These are phyloP conservation scores for Crithidia fasciculata DNA, from an alignment of 208 protist species.

Conservation along the genomic window DNA sequence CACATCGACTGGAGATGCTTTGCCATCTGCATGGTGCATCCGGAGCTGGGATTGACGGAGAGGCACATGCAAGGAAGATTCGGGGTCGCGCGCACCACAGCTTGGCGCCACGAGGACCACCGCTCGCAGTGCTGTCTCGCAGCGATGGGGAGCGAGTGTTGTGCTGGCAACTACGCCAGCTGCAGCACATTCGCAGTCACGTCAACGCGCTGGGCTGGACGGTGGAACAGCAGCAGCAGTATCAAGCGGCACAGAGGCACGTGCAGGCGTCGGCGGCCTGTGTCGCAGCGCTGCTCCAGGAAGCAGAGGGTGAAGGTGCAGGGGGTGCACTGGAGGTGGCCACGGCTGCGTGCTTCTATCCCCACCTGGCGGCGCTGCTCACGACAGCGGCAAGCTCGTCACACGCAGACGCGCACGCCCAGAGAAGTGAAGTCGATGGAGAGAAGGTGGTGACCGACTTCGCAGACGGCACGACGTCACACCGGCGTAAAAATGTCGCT, in stretches of 20 bases:
- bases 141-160: constrained; percentile 20
- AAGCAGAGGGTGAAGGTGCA: neutral
- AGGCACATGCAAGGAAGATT: neutral
- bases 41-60: too few species aligned
- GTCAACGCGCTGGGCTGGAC: constrained; percentile 21
- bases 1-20: constrained; percentile 9
- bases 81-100: neutral
- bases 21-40: neutral
- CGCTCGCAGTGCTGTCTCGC: neutral
- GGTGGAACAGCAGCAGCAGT: constrained; percentile 21
- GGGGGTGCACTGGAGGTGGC: constrained; percentile 4
- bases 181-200: constrained; percentile 11
- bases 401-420: neutral
- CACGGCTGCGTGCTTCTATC: constrained; percentile 32
- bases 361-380: constrained; percentile 6
- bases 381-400: neutral
- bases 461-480: neutral
- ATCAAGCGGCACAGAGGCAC: constrained; percentile 1
- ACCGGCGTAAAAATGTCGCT: neutral
- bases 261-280: neutral
- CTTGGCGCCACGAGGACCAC: neutral
- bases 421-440: neutral
- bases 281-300: neutral
- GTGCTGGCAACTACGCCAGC: constrained; percentile 24
- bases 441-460: constrained; percentile 15